These are phyloP conservation scores for Salvia splendens DNA, from an alignment of 257 asterid genomes.

Conservation along the genomic window DNA sequence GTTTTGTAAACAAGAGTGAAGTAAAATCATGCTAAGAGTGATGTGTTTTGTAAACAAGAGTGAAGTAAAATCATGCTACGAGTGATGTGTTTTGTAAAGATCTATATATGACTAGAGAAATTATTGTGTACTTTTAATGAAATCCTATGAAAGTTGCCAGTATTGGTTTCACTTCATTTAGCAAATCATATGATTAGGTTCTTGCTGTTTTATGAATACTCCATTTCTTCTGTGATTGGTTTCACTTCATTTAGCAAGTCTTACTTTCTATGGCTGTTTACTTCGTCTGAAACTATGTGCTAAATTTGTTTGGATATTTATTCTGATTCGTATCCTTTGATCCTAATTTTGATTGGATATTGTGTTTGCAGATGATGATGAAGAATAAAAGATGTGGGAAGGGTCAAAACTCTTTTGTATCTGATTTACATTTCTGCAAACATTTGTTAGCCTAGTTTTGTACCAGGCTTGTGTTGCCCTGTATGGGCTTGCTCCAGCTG, in stretches of 20 bases:
- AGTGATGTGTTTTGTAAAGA: no score
- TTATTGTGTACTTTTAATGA: no score
- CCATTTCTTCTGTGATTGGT: neutral
- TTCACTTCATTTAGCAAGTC: neutral
- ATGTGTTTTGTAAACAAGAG: no score
- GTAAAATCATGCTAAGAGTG: no score
- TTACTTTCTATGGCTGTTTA: neutral
- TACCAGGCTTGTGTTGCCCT: constrained; percentile 9
- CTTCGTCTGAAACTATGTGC: neutral
- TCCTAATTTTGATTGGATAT: constrained; percentile 6
- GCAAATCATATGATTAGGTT: neutral
- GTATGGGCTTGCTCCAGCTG: constrained; percentile 2
- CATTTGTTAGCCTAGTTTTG: constrained; percentile 31
- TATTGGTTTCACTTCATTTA: no score
- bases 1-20: no score
- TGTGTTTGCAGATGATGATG: constrained; percentile 65
- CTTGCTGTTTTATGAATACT: constrained; percentile 1
- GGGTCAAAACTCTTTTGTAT: constrained; percentile 21
- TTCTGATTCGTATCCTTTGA: no score
- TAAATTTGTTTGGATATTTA: no score
- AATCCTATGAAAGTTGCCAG: neutral
- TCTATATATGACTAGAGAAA: no score
- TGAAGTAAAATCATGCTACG: no score
- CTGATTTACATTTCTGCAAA: constrained; percentile 20
- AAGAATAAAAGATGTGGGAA: constrained; percentile 45